Conservation (phyloP, 1,139 yeast species). For the Spencermartinsiella ligniputridi region DNA sequence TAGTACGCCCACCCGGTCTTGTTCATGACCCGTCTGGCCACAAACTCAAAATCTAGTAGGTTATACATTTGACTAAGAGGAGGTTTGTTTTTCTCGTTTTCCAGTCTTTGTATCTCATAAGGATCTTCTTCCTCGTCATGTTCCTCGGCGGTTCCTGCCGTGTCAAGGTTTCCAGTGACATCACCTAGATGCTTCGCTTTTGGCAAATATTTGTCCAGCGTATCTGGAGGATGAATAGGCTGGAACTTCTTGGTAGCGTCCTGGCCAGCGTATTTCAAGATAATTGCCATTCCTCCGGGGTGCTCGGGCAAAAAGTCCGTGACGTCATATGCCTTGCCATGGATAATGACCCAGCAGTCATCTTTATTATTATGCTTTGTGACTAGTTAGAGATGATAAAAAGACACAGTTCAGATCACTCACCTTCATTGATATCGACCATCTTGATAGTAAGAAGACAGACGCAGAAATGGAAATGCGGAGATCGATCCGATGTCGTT, state of each 20-base stretch:
- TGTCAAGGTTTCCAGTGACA: constrained; percentile 31
- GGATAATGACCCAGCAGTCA: constrained; percentile 86
- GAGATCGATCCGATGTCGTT: not conserved
- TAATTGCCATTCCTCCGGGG: constrained; percentile 83
- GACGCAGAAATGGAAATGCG: not conserved
- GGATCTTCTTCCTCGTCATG: constrained; percentile 34
- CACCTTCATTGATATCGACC: constrained; percentile 20
- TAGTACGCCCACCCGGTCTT: constrained; percentile 89
- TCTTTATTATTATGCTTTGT: constrained; percentile 55
- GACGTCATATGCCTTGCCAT: constrained; percentile 79
- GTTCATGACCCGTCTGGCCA: constrained; percentile 73
- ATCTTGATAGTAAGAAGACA: constrained; percentile 5
- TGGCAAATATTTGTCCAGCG: constrained; percentile 52
- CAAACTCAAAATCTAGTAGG: constrained; percentile 73
- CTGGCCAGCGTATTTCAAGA: constrained; percentile 76
- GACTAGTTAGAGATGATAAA: constrained; percentile 35
- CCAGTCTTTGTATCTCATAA: constrained; percentile 32
- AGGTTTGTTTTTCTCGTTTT: constrained; percentile 48
- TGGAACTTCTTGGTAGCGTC: constrained; percentile 87
- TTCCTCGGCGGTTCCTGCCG: constrained; percentile 23
- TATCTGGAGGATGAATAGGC: constrained; percentile 83
- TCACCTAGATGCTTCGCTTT: constrained; percentile 45
- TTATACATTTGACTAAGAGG: constrained; percentile 65
- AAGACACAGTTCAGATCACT: not conserved
- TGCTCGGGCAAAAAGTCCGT: constrained; percentile 74